These are phyloP conservation scores for Aspergillus indologenus DNA, from an alignment of 495 filamentous ascomycete genomes.

Conservation along the genomic window DNA sequence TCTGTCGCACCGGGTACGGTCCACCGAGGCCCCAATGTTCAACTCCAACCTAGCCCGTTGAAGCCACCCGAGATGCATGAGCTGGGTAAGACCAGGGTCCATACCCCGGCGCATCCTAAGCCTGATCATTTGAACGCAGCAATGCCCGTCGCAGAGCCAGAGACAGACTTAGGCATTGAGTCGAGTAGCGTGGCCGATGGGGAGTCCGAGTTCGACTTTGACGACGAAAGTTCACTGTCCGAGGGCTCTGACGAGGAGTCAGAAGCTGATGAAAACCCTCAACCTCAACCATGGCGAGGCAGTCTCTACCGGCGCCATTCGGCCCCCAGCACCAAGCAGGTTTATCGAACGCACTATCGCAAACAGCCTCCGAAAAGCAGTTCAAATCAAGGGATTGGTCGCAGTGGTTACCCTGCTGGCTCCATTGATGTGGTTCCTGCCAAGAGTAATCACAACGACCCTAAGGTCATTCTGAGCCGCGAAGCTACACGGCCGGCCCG, in stretches of 20 bases:
- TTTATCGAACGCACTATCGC: conserved; percentile 20
- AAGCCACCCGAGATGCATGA: neutral
- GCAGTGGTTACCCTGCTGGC: conserved; percentile 9
- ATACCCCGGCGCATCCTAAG: neutral
- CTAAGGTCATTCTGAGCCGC: conserved; percentile 1
- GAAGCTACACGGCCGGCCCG: conserved; percentile 14
- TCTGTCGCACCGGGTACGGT: neutral
- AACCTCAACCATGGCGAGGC: conserved; percentile 14
- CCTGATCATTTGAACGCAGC: neutral
- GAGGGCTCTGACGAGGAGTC: conserved; percentile 15
- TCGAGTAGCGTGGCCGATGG: conserved; percentile 20
- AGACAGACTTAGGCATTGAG: conserved; percentile 11
- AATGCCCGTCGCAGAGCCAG: conserved; percentile 10
- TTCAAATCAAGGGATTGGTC: neutral
- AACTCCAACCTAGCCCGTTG: neutral
- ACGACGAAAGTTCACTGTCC: conserved; percentile 12
- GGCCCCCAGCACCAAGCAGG: conserved; percentile 9
- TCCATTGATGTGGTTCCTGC: conserved; percentile 18
- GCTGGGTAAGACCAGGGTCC: neutral
- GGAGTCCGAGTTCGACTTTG: conserved; percentile 15
- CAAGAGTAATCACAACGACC: conserved; percentile 9
- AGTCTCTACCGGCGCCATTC: conserved; percentile 20
- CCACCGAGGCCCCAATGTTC: conserved; percentile 7
- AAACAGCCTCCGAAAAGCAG: conserved; percentile 12
- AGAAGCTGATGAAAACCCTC: conserved; percentile 1